Base-by-base conservation (phyloP, 2,329 filamentous ascomycete genomes). In the Monilinia laxa region DNA sequence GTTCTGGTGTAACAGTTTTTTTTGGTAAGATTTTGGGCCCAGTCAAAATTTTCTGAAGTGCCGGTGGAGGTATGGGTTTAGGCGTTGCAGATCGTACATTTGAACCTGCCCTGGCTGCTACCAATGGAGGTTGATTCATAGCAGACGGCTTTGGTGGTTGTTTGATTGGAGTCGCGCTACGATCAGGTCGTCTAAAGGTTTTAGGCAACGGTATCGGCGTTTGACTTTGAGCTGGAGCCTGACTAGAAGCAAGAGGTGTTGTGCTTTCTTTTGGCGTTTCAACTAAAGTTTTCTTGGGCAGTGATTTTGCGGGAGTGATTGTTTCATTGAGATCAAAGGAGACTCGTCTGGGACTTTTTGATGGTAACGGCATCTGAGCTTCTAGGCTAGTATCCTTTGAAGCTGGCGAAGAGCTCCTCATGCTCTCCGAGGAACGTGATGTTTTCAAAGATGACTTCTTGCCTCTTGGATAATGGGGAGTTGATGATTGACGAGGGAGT, bases 381-480 rank as follows among this genome's bases (percentile, higher is more conserved):
- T 71, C 72, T 52, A 73, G 62, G n/a, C 71, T 68, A 49, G 70
- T 68, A 45, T 69, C 70, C 25, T 55, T 68, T 14, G 47, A 51
- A 42, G 62, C 49, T 9, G 72, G 65, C 28, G 73, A 74, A 16
- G 71, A 72, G 63, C 69, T 72, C 62, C 25, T 58, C 12, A 68
- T 18, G 3, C 67, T 64, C 54, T 71, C 70, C n/a, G 70, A 71
- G 42, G 73, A 71, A 23, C 45, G 47, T 25, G 60, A 67, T 51
- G 25, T 60, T 31, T 72, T 75, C 6, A 74, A 53, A 58, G 70
- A 67, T 14, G 73, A 72, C 56, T 72, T 75, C 42, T 70, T 69
- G 14, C 71, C 70, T 35, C 40, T 67, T 20, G 74, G 73, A 42
- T 75, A 70, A 52, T 71, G 71, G 2, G 73, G 66, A 16, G 74